These are phyloP conservation scores for Pleoardoris graminearum DNA, from an alignment of 2,329 filamentous ascomycete species.

Conservation along the genomic window DNA sequence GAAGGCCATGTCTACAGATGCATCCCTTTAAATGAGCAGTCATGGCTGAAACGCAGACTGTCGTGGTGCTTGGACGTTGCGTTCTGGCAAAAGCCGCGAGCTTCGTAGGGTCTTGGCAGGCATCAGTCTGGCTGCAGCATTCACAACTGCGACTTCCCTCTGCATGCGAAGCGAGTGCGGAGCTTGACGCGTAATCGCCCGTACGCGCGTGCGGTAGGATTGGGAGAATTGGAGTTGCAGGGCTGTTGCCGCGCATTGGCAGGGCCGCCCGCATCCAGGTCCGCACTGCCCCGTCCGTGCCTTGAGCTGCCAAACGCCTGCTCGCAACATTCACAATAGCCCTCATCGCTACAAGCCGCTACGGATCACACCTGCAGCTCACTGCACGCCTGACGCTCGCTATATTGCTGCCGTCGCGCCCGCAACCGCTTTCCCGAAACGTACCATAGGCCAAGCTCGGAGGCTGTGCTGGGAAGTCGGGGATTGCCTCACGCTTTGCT, in stretches of 20 bases:
- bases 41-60: constrained; percentile 2
- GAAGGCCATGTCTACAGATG: too few relatives aligned
- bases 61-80: not conserved
- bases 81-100: constrained; percentile 14
- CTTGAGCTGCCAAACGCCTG: not conserved
- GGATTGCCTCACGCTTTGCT: constrained; percentile 6
- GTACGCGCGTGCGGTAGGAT: not conserved
- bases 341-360: not conserved
- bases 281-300: constrained; percentile 14
- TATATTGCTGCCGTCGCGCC: not conserved
- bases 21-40: not conserved
- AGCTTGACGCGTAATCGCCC: not conserved
- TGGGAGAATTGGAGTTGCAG: not conserved
- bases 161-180: not conserved
- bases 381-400: too few relatives aligned
- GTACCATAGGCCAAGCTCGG: constrained; percentile 23
- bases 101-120: constrained; percentile 10
- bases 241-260: not conserved
- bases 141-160: not conserved
- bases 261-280: constrained; percentile 6
- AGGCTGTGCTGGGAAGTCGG: constrained; percentile 18
- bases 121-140: not conserved
- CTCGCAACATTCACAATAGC: not conserved
- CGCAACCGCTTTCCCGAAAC: constrained; percentile 16
- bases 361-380: too few relatives aligned